Evolutionary conservation across 2,329 filamentous ascomycete species (phyloP), one percentile per base, ranked within the genome.

Genomic region (Trichophyton rubrum): DNA sequence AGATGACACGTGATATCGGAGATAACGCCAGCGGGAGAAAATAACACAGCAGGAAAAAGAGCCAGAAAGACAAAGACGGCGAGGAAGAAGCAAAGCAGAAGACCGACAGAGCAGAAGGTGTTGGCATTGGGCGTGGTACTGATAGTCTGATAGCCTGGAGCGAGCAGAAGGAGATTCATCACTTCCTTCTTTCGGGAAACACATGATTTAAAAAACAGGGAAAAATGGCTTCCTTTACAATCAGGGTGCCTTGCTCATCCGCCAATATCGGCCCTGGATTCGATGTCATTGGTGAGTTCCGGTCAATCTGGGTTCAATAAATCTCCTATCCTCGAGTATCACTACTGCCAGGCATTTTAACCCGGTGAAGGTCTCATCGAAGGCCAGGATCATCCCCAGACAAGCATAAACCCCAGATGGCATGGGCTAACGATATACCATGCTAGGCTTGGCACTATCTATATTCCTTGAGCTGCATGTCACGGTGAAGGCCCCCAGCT

Each of bases 201-300:
- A n/a, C n/a, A 17, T 20, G 6, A 17, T 1, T 3, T 17, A 43
- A 43, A 33, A 27, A 35, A 3, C 13, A 9, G 7, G 27, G 9
- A 5, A 20, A 17, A 33, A 59, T 59, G 57, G 57, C 35, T 62
- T 51, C 64, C 15, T 86, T 88, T 74, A 77, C 81, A 67, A 88
- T 90, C 79, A 84, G 82, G 76, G 89, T 90, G 64, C 92, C 92
- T 66, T 95, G 89, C 78, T 97, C 92, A 63, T 96, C 91, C 64
- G 92, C 92, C 77, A 97, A 97, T 79, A 96, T 97, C 71, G 92
- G 90, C 67, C 92, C 92, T 56, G 92, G 92, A 62, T 99, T 97
- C 80, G 92, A 99, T 79, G 92, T 96, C 68, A 96, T 97, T 73
- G 76, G 65, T 66, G 61, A 51, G 62, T 57, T 17, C 6, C 40